Conservation (phyloP, 768 basidiomycete species). For the Xerocomellus dryophilus region DNA sequence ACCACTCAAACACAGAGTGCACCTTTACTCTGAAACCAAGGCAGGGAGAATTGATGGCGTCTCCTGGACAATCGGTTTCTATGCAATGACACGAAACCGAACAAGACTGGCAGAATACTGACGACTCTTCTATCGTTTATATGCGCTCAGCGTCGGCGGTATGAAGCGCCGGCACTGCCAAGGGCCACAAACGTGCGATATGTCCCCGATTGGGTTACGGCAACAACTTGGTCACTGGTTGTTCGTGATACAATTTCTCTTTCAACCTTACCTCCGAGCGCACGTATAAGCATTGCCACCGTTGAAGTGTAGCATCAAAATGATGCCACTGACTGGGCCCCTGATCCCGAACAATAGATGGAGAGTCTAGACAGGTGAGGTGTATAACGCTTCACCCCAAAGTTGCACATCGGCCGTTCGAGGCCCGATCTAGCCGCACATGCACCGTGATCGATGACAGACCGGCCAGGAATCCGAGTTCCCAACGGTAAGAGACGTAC, state of each 20-base stretch:
- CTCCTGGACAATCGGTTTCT: background rate
- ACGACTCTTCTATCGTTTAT: background rate
- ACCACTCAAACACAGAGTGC: background rate
- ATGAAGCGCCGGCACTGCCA: background rate
- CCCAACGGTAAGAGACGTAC: background rate
- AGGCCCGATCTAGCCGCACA: background rate
- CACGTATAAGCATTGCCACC: background rate
- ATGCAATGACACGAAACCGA: background rate
- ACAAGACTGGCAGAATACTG: too few species aligned
- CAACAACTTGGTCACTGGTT: background rate
- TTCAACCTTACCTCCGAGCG: background rate
- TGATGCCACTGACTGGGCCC: background rate
- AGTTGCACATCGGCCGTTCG: background rate
- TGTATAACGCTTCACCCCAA: background rate
- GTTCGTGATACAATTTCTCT: background rate
- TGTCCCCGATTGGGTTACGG: background rate
- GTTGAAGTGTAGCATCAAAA: background rate
- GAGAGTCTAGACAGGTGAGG: background rate
- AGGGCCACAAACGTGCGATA: background rate
- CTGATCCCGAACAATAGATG: background rate
- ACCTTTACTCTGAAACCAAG: background rate
- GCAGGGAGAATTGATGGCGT: background rate
- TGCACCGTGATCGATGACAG: background rate
- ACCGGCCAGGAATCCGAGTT: too few species aligned
- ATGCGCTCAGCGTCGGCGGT: background rate